Conservation (phyloP, 2,329 filamentous ascomycete species). For the Calonectria pauciramosa region DNA sequence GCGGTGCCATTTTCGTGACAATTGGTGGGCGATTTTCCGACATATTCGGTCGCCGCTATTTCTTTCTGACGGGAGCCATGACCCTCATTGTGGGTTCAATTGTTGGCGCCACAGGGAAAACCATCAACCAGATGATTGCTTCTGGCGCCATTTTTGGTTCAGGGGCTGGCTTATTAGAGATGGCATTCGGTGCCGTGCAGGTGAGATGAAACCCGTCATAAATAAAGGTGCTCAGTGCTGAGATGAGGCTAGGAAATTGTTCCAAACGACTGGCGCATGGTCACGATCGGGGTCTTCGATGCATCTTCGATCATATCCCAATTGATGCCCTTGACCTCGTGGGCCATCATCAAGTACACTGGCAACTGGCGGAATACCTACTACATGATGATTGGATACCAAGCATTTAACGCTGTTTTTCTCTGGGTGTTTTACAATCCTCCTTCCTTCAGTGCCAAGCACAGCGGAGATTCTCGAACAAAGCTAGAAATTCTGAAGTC, state of each 20-base stretch:
- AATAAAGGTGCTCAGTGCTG: neutral
- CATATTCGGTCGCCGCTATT: slow-evolving; percentile 56
- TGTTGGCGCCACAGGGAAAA: slow-evolving; percentile 54
- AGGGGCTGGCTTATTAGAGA: slow-evolving; percentile 56
- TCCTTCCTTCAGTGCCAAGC: slow-evolving; percentile 15
- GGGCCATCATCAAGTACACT: slow-evolving; percentile 26
- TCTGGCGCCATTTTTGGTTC: slow-evolving; percentile 55
- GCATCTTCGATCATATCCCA: slow-evolving; percentile 27
- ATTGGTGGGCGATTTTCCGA: slow-evolving; percentile 54
- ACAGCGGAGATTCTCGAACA: neutral
- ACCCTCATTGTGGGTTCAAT: slow-evolving; percentile 53
- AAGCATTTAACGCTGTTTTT: slow-evolving; percentile 13
- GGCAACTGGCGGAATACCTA: slow-evolving; percentile 28
- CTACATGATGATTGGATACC: slow-evolving; percentile 27
- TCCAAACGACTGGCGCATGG: slow-evolving; percentile 53
- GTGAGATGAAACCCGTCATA: neutral
- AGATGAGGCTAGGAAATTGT: slow-evolving; percentile 49
- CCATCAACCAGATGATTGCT: slow-evolving; percentile 56
- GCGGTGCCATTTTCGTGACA: slow-evolving; percentile 51
- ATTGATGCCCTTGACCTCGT: slow-evolving; percentile 24
- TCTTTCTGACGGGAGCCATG: slow-evolving; percentile 52
- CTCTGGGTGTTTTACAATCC: slow-evolving; percentile 24
- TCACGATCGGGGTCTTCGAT: slow-evolving; percentile 48
- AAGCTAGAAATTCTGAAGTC: slow-evolving; percentile 9
- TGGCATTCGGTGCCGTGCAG: slow-evolving; percentile 51